These are phyloP conservation scores for Chenopodium formosanum DNA, from an alignment of 148 eudicot species.

Conservation along the genomic window DNA sequence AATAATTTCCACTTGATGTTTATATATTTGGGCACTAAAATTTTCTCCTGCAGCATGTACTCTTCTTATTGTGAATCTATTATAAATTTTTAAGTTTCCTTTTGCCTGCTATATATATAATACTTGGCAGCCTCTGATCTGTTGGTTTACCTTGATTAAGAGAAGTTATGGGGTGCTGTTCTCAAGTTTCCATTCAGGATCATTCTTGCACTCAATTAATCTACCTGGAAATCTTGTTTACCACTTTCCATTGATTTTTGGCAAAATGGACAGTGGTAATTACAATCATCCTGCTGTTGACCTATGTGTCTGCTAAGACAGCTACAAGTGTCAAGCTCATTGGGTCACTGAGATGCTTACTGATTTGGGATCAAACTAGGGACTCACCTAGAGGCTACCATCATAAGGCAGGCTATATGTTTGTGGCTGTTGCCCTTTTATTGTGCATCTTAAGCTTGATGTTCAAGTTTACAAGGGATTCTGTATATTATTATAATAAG, in stretches of 20 bases:
- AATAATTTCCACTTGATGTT: constrained; percentile 3
- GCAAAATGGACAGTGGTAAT: constrained; percentile 1
- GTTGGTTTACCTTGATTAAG: background rate
- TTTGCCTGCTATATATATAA: constrained; percentile 4
- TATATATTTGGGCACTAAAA: background rate
- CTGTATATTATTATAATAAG: background rate
- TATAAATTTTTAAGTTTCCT: background rate
- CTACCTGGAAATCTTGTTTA: background rate
- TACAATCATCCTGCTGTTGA: background rate
- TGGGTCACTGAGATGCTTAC: constrained; percentile 3
- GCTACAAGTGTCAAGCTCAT: background rate
- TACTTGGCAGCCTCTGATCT: background rate
- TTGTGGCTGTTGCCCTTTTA: background rate
- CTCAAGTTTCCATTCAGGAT: background rate
- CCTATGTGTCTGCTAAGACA: background rate
- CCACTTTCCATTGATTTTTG: background rate
- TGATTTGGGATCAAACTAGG: constrained; percentile 11
- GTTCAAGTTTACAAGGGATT: background rate
- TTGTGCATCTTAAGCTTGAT: constrained; percentile 9
- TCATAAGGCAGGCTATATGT: background rate
- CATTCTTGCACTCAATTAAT: background rate
- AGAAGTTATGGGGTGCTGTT: background rate
- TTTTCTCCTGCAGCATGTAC: constrained; percentile 7
- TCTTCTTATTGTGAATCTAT: background rate
- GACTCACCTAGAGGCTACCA: background rate